Evolutionary conservation across 2,329 filamentous ascomycete species (phyloP), one percentile per base, ranked within the genome.

Genomic region (Zymoseptoria crescenta): DNA sequence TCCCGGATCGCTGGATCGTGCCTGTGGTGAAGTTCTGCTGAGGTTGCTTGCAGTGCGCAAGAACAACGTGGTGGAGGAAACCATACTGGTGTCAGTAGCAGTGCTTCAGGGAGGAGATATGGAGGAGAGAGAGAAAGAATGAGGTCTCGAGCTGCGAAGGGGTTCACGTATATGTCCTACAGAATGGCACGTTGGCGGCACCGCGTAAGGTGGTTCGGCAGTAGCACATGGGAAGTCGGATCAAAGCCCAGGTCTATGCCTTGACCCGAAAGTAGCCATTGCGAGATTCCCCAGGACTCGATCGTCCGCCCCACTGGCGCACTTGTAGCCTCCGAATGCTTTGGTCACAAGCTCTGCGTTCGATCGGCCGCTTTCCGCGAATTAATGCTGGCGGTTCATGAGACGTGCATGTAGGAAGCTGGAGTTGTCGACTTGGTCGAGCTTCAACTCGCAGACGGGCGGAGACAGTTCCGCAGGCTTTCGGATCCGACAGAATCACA

Each of bases 1-100:
- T 45, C 6, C 24, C 13, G 10, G 29, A 20, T 35, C 45, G 52
- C 24, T 19, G 10, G 29, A 20, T 35, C 45, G 52, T 30, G 62
- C 61, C 29, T 61, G 57, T 56, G 64, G 61, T 57, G 64, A 59
- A n/a, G 62, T 63, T 20, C 59, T 58, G 52, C 48, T 59, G 10
- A 64, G 49, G 55, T 66, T 65, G 41, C 57, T 64, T 41, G 63
- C 61, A 54, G 66, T 65, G 51, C 64, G 61, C 55, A 63, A 54
- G 57, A 59, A 64, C 41, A 66, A 59, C 8, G 59, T 54, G 19
- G 62, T 56, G 16, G 64, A 65, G 24, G 63, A 59, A 6, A 61
- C 56, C 63, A 65, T 63, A 24, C 1, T 52, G 35, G 5, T 45
- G 13, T 45, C 35, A 45, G 35, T 24, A 24, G 24, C 24, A 24